Base-by-base conservation (phyloP, 2,329 filamentous ascomycete genomes). In the Lachnellula occidentalis region DNA sequence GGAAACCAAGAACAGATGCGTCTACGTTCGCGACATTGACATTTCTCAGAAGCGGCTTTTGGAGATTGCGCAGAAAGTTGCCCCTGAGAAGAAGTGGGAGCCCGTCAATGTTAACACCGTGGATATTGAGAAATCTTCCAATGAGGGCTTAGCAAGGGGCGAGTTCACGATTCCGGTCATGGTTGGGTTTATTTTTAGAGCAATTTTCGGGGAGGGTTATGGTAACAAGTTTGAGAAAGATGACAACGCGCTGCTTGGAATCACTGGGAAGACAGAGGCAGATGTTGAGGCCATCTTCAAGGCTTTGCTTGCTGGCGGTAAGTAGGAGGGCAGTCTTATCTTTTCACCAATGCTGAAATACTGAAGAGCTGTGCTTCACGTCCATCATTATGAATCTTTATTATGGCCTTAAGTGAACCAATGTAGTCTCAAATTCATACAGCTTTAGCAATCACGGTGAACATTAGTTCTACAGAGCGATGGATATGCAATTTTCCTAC, bases 1-100 rank as follows among this genome's bases (percentile, higher is more conserved):
- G 2, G 74, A 79, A 63, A 83, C 81, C 0, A 75, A 74, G 65
- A 83, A 85, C 63, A 70, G 73, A 4, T 54, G 65, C 2, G 70
- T 84, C 2, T 73, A 72, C 55, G 67, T 80, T n/a, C 65, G 76
- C 6, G 73, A 76, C 24, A 66, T 73, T 9, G 66, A 71, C 4
- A 67, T 74, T 15, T 74, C 76, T 0, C 79, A 81, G 65, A 72
- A 72, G 15, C 50, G 71, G 46, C 54, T 76, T 0, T 45, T 73
- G 2, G 66, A 62, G 1, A 57, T 68, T 15, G 67, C 59, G 12
- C 67, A 73, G 64, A 70, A 70, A 53, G 55, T 66, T 27, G 65
- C 65, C 1, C 71, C 63, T 2, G 48, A 66, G 15, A 64, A 58
- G 37, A 63, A 62, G 22, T 71, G 64, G 61, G 54, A 62, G 22